These are phyloP conservation scores for Emergomyces africanus DNA, from an alignment of 2,329 filamentous ascomycete species.

Conservation along the genomic window DNA sequence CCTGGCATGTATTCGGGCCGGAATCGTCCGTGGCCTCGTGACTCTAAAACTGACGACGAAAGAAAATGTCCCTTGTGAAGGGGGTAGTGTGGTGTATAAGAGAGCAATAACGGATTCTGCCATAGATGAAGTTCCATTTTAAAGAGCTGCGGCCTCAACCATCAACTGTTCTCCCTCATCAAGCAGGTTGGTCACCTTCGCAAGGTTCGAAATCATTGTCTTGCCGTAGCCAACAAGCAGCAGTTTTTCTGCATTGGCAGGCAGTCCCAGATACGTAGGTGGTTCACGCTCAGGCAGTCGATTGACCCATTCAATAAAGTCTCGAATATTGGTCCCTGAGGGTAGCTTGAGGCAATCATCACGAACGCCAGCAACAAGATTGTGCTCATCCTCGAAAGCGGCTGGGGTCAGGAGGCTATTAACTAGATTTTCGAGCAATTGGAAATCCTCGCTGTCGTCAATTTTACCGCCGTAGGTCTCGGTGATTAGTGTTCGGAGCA, in stretches of 20 bases:
- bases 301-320: slow-evolving; percentile 88
- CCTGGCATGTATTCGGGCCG: background rate
- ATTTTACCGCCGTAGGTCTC: slow-evolving; percentile 98
- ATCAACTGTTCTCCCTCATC: slow-evolving; percentile 91
- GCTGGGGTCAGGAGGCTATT: slow-evolving; percentile 66
- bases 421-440: slow-evolving; percentile 60
- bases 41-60: background rate
- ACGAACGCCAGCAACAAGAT: slow-evolving; percentile 59
- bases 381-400: slow-evolving; percentile 87
- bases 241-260: slow-evolving; percentile 92
- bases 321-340: slow-evolving; percentile 64
- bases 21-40: background rate
- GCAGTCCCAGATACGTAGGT: slow-evolving; percentile 84
- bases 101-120: background rate
- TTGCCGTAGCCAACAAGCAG: slow-evolving; percentile 77
- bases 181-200: slow-evolving; percentile 71
- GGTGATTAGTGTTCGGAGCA: slow-evolving; percentile 78
- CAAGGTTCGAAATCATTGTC: slow-evolving; percentile 71
- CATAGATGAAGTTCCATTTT: background rate
- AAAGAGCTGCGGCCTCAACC: slow-evolving; percentile 41
- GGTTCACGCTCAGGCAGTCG: slow-evolving; percentile 87
- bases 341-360: slow-evolving; percentile 59
- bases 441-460: slow-evolving; percentile 77
- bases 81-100: background rate
- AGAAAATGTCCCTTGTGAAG: background rate